Percentiles rank a stretch among this genome's conserved stretches.
These are phyloP conservation scores for Vaccinium vitisidaea DNA, from an alignment of 148 eudicot species.

Conservation along the genomic window DNA sequence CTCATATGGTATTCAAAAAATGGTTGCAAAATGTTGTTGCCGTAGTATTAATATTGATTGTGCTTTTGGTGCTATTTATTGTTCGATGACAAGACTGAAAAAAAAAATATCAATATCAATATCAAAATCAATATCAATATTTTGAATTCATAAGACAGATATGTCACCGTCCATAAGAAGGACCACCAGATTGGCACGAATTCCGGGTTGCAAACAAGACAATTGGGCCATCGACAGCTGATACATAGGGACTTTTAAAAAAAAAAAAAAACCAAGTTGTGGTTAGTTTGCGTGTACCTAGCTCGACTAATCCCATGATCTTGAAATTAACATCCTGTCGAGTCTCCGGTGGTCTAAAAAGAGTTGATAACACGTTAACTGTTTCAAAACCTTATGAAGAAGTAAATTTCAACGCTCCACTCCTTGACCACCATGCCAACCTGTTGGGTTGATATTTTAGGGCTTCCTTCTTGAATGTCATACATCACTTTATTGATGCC, in stretches of 20 bases:
- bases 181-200: slow-evolving; percentile 14
- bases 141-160: not conserved
- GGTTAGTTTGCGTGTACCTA: too few species aligned
- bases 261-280: too few species aligned
- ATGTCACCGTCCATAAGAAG: not conserved
- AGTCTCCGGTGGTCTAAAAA: too few species aligned
- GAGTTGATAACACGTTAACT: too few species aligned
- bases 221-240: slow-evolving; percentile 18
- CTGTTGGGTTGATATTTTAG: not conserved
- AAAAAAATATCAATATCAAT: too few species aligned
- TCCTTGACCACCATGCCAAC: too few species aligned
- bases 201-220: not conserved
- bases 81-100: not conserved
- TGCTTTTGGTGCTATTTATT: not conserved
- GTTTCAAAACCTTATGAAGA: too few species aligned
- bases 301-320: too few species aligned
- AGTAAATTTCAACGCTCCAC: too few species aligned
- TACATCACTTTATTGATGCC: slow-evolving; percentile 10
- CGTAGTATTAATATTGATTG: not conserved
- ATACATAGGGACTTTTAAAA: not conserved
- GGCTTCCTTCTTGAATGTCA: slow-evolving; percentile 5
- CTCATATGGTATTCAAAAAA: too few species aligned
- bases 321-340: too few species aligned
- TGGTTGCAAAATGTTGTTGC: too few species aligned
- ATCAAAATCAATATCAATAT: not conserved